These are phyloP conservation scores for Tagetes erecta DNA, from an alignment of 129 eudicot genomes.

Conservation along the genomic window DNA sequence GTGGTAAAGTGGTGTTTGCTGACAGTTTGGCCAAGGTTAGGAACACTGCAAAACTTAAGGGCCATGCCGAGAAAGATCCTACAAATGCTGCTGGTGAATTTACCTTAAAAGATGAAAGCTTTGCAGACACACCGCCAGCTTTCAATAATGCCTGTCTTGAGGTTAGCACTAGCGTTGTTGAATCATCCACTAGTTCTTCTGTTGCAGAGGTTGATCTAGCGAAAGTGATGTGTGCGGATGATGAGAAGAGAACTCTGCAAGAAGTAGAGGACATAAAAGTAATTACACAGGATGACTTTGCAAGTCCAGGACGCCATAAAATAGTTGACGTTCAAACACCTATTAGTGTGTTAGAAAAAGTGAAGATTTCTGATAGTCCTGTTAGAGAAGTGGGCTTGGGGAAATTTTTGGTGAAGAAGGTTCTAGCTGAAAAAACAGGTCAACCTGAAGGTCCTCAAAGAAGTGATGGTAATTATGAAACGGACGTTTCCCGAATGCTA, in stretches of 20 bases:
- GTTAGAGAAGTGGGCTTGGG: background rate
- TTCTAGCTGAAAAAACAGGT: conserved; percentile 34
- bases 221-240: too few relatives aligned
- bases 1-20: conserved; percentile 78
- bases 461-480: conserved; percentile 31
- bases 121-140: too few relatives aligned
- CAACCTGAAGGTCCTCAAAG: conserved; percentile 48
- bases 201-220: too few relatives aligned
- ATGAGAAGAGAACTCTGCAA: too few relatives aligned
- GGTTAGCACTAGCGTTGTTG: too few relatives aligned
- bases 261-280: conserved; percentile 37
- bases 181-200: too few relatives aligned
- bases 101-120: too few relatives aligned
- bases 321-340: too few relatives aligned
- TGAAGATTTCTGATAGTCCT: conserved; percentile 6
- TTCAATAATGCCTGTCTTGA: too few relatives aligned
- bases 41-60: conserved; percentile 48
- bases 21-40: conserved; percentile 72
- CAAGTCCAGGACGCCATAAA: too few relatives aligned
- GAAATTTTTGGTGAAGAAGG: conserved; percentile 34
- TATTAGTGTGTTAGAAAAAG: conserved; percentile 19
- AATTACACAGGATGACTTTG: too few relatives aligned
- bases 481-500: conserved; percentile 48
- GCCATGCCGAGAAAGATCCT: conserved; percentile 61
- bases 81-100: too few relatives aligned